Evolutionary conservation across 108 stramenopile species (phyloP).

Genomic region (Poteriospumella lacustris): DNA sequence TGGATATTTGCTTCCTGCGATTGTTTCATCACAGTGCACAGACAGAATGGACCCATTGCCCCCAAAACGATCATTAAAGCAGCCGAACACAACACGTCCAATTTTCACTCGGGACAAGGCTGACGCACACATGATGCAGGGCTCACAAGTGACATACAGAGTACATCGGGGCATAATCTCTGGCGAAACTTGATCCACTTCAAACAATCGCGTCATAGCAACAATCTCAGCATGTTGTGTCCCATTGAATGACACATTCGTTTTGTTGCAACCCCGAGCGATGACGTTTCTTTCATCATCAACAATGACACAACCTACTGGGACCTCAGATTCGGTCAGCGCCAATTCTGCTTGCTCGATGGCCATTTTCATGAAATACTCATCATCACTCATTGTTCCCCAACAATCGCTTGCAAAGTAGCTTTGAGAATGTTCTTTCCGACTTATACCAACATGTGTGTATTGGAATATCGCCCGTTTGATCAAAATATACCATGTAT

Average conservation of each 20-base stretch:
- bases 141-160: constrained; percentile 47
- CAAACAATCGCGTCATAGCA: too few relatives aligned
- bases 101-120: constrained; percentile 35
- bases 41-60: constrained; percentile 51
- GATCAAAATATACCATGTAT: too few relatives aligned
- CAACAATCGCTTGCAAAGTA: too few relatives aligned
- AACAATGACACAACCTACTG: constrained; percentile 44
- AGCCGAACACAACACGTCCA: constrained; percentile 32
- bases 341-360: constrained; percentile 21
- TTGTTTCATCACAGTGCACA: constrained; percentile 34
- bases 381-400: too few relatives aligned
- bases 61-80: constrained; percentile 48
- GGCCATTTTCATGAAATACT: background rate
- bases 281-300: background rate
- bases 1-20: constrained; percentile 30
- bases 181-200: background rate
- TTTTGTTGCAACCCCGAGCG: constrained; percentile 26
- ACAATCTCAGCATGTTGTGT: constrained; percentile 47
- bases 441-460: too few relatives aligned
- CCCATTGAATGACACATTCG: constrained; percentile 31
- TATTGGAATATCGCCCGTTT: too few relatives aligned
- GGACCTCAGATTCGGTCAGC: constrained; percentile 34
- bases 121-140: constrained; percentile 53
- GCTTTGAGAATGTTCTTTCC: too few relatives aligned
- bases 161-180: background rate